Evolutionary conservation across 768 basidiomycete species (phyloP), one percentile per base, ranked within the genome.

Genomic region (Amyloporia xantha): DNA sequence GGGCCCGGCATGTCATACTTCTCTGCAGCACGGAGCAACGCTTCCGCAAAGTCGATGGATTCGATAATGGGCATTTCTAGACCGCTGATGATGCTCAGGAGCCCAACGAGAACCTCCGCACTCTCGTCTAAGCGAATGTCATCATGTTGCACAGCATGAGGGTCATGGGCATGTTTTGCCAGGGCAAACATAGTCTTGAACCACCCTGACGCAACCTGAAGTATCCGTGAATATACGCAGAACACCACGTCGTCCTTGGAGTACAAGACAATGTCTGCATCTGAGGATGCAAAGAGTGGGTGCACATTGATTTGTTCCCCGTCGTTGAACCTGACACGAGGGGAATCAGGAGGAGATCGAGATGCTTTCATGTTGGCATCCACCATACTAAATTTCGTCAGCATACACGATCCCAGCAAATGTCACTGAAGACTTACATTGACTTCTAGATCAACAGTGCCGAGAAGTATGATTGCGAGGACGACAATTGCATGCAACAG

Each of bases 1-100:
- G 72, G 71, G 6, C 73, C 72, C 5, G 68, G 68, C 17, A 74
- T 64, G 33, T 75, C 71, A 68, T 74, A 76, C 50, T 69, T 68
- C 53, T 75, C 70, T 5, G 71, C 72, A 11, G 74, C 70, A 12
- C 64, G 50, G 1, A 73, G 58, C 3, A 70, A 63, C 4, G 59
- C 60, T 17, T 74, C 69, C 53, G 76, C 72, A 11, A 64, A 65
- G 50, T 72, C 69, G 48, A 72, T 68, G 0, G 70, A 68, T 27
- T 66, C 59, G 67, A 71, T 73, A 20, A 54, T 53, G 11, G 68
- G 68, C 7, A 69, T 68, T 39, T 68, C 69, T 7, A 72, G 58
- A 0, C 74, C 72, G 40, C 70, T 66, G 39, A 72, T 62, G 57
- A 75, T 65, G 53, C 68, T 61, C 28, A 74, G 64, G 10, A 75